Percentiles rank a stretch among this genome's conserved stretches.
Conservation (phyloP, 768 basidiomycete species). For the Clavaria fumosa region DNA sequence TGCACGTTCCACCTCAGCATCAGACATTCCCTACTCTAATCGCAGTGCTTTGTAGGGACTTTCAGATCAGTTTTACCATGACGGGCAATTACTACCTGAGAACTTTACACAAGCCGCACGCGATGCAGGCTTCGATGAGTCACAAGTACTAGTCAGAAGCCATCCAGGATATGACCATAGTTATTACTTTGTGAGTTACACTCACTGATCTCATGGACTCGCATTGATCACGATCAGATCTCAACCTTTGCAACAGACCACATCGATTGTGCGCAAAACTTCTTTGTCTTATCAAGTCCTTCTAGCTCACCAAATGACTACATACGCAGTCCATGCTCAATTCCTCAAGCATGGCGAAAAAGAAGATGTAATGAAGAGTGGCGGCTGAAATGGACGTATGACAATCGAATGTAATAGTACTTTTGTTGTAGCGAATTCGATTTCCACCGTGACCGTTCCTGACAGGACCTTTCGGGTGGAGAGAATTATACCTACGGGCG, state of each 20-base stretch:
- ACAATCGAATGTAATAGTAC: too few species aligned
- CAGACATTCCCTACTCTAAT: neutral
- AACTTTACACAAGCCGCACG: constrained; percentile 72
- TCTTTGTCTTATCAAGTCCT: constrained; percentile 8
- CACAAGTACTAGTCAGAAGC: constrained; percentile 61
- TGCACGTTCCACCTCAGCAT: constrained; percentile 25
- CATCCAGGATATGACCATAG: constrained; percentile 82
- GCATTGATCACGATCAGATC: constrained; percentile 31
- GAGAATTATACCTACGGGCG: neutral
- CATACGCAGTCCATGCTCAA: constrained; percentile 63
- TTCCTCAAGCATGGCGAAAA: constrained; percentile 46
- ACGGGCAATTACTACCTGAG: constrained; percentile 82
- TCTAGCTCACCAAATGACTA: constrained; percentile 6
- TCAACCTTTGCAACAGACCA: constrained; percentile 86
- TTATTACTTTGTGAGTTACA: constrained; percentile 62
- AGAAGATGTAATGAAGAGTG: neutral
- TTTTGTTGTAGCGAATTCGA: too few species aligned
- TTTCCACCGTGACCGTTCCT: too few species aligned
- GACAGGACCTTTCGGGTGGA: too few species aligned
- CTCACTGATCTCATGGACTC: neutral
- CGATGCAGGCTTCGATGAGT: constrained; percentile 53
- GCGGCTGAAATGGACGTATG: neutral
- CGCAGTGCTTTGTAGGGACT: constrained; percentile 39
- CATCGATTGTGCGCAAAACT: constrained; percentile 64
- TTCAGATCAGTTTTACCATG: constrained; percentile 67